Evolutionary conservation across 106 monocot species (phyloP).

Genomic region (Dioscorea dumetorum): DNA sequence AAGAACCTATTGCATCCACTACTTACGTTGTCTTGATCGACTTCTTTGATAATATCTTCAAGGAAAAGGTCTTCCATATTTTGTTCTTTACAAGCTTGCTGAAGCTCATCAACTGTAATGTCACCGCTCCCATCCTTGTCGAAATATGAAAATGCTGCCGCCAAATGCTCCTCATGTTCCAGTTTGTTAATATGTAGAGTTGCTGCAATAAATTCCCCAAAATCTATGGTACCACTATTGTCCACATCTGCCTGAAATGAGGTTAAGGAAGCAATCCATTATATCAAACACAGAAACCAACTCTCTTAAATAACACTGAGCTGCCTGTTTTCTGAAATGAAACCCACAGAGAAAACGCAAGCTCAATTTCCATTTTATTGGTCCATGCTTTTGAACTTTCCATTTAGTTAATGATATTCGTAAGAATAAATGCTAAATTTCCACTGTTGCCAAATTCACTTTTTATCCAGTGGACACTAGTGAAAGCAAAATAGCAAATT

Average conservation of each 20-base stretch:
- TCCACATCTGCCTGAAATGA: slow-evolving; percentile 29
- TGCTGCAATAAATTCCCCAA: slow-evolving; percentile 34
- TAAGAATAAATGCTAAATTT: too few relatives aligned
- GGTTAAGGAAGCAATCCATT: too few relatives aligned
- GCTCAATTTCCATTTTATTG: too few relatives aligned
- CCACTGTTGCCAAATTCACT: too few relatives aligned
- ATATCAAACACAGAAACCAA: too few relatives aligned
- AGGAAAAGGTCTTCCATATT: slow-evolving; percentile 22
- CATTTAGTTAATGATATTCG: too few relatives aligned
- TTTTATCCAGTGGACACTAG: too few relatives aligned
- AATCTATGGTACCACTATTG: slow-evolving; percentile 40
- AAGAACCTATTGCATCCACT: not conserved
- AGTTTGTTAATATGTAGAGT: slow-evolving; percentile 36
- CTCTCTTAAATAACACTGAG: too few relatives aligned
- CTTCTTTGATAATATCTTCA: slow-evolving; percentile 35
- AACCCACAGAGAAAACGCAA: too few relatives aligned
- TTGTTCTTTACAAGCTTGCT: slow-evolving; percentile 28
- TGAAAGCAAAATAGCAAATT: too few relatives aligned
- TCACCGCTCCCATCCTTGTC: slow-evolving; percentile 41
- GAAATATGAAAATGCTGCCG: slow-evolving; percentile 29
- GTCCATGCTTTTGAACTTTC: too few relatives aligned
- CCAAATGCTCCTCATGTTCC: slow-evolving; percentile 29
- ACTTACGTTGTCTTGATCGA: slow-evolving; percentile 14
- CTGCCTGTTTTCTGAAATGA: too few relatives aligned
- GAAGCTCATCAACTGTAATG: slow-evolving; percentile 37